phyloP scores from a whole-genome alignment of 768 basidiomycete genomes.

The Agaricus sinodeliciosus region DNA sequence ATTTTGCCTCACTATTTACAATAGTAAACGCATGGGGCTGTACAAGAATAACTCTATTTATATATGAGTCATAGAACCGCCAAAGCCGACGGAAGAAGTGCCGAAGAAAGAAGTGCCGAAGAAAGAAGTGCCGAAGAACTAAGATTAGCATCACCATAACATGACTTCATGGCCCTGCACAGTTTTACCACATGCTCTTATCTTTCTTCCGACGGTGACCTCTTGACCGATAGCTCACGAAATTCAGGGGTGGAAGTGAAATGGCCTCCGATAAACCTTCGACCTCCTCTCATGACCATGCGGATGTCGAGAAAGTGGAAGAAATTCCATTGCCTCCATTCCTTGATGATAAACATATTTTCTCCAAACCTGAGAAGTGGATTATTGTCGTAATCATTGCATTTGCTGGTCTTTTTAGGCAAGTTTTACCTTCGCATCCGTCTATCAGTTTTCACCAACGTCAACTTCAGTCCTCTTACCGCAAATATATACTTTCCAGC shows the following conservation, averaged over 20 bases:
- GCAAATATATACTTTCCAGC: conserved; percentile 78
- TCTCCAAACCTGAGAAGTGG: conserved; percentile 57
- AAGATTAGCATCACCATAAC: no score
- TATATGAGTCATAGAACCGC: not conserved
- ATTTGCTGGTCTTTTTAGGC: conserved; percentile 62
- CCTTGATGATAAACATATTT: conserved; percentile 32
- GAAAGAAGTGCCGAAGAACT: not conserved
- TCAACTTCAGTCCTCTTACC: conserved; percentile 49
- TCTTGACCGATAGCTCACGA: no score
- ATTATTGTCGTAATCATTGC: conserved; percentile 53
- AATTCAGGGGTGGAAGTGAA: no score
- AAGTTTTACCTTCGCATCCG: not conserved
- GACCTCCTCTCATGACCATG: not conserved
- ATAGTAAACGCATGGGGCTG: not conserved
- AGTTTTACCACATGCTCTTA: no score
- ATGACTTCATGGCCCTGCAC: no score
- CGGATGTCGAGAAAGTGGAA: not conserved
- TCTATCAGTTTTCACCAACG: not conserved
- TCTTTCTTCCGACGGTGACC: no score
- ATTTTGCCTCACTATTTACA: conserved; percentile 49
- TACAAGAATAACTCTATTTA: not conserved
- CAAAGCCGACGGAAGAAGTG: not conserved
- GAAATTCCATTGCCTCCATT: not conserved
- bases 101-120: not conserved
- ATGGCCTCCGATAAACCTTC: not conserved